A percentile compares a stretch with the other conserved stretches of the same genome.
Conservation (phyloP, 805 yeast species). For the Phaffomyces thermotolerans region DNA sequence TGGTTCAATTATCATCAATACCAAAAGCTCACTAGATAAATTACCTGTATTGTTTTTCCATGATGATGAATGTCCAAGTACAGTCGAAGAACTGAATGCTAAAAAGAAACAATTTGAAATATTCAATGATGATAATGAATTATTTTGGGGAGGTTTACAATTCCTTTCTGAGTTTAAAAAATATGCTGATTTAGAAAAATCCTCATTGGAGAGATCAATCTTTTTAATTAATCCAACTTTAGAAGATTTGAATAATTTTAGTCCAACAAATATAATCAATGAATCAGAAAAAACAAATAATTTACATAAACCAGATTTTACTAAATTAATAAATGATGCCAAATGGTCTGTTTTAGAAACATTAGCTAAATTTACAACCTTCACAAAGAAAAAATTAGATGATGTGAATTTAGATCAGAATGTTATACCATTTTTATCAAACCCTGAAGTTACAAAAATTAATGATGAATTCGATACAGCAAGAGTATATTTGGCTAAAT, state of each 20-base stretch:
- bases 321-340: constrained; percentile 52
- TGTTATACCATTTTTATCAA: constrained; percentile 52
- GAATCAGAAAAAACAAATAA: constrained; percentile 6
- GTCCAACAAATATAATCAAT: constrained; percentile 19
- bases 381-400: constrained; percentile 57
- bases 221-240: constrained; percentile 70
- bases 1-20: constrained; percentile 76
- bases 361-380: constrained; percentile 59
- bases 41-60: constrained; percentile 88
- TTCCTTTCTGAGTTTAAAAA: constrained; percentile 49
- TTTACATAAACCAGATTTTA: constrained; percentile 23
- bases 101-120: constrained; percentile 67
- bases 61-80: constrained; percentile 79
- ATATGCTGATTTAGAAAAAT: constrained; percentile 55
- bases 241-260: constrained; percentile 34
- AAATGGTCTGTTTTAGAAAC: constrained; percentile 85
- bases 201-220: constrained; percentile 66
- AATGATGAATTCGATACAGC: constrained; percentile 94
- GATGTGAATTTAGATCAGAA: constrained; percentile 44
- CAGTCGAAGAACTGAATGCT: constrained; percentile 50
- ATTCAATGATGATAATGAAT: constrained; percentile 44
- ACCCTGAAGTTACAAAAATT: constrained; percentile 74
- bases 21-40: constrained; percentile 50
- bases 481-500: constrained; percentile 83
- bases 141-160: constrained; percentile 91